Base-by-base conservation (phyloP, 2,329 filamentous ascomycete genomes). In the Incumbomyces delicatus region DNA sequence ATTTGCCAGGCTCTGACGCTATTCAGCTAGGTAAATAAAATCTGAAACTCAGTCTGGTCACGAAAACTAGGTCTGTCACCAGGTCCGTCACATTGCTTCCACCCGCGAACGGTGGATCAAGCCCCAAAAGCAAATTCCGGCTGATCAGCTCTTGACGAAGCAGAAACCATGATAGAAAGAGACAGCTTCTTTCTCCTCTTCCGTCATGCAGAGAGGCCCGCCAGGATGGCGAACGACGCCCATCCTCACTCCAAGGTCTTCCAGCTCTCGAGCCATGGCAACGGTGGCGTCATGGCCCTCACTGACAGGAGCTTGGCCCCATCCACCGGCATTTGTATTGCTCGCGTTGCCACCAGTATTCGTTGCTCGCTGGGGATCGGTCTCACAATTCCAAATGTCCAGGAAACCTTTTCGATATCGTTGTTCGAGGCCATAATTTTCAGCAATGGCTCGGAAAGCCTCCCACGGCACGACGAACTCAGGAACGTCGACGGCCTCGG, bases 381-480 rank as follows among this genome's bases (percentile, higher is more conserved):
- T 45, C 65, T 96, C 89, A 17, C 87, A 77, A 52, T 87, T 80
- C 87, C 90, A 96, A 27, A 98, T 84, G 55, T 96, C 89, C 34
- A 79, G 70, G 63, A 98, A 98, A 0, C 83, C 78, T 65, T 90
- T 90, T 60, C 94, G 85, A 61, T 95, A 98, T 66, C 95, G 85
- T 58, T 96, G 69, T 64, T 98, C 92, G 6, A 98, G 78, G 58
- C 95, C 95, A 73, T 90, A 98, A 62, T 96, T 89, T 62, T 95
- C 89, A 14, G 92, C 92, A 58, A 96, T 71, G 59, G 87, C 89
- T 67, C 92, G 86, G 70, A 98, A 96, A 1, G 88, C 89, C 63
- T 95, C 89, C 90, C 92, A 98, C 0, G 92, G 92, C 1, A 98
- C 92, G 1, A 98, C 90, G 62, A 95, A 98, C 69, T 98, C 92